Base-by-base conservation (phyloP, 306 rosid genomes). In the Pterocarpus macrocarpus region DNA sequence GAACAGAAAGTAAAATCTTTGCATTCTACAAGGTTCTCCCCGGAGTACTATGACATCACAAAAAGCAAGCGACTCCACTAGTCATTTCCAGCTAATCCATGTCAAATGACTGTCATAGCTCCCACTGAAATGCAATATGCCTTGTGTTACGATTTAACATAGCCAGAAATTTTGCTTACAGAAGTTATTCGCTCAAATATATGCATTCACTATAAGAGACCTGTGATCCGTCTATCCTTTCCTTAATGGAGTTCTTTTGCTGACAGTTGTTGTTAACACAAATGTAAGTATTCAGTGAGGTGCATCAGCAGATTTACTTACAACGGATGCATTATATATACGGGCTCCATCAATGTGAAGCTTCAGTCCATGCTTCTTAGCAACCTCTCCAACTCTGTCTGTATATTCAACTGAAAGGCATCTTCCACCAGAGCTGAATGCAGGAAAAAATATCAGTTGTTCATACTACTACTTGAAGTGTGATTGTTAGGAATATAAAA, bases 291-390 rank as follows among this genome's bases (percentile, higher is more conserved):
- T 59, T 33, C 38, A n/a, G n/a, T 61, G 4, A 55, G 65, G 65
- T 55, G 12, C 52, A 36, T 36, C 52, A 45, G 9, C 10, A 45
- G 5, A 45, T 39, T 45, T 50, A 88, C 98, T 86, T 76, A 92
- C 97, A 85, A 89, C 81, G 8, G 97, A 82, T 70, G 98, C 97
- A 76, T 95, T 94, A 87, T 92, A 94, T 85, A 94, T 92, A 14
- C 97, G 95, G 7, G 98, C 98, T 53, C 97, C 98, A 75, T 92
- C 97, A 53, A 95, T 90, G 73, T 92, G 98, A 90, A 95, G 97
- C 88, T 91, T 92, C 84, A 91, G 65, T 75, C 95, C 97, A 49
- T 95, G 91, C 77, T 87, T 85, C 91, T 87, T 91, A 61, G 98
- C 97, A 71, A 95, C 68, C 71, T 91, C 92, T 73, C 97, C 97